Base-by-base conservation (phyloP, 1,284 basidiomycete species). In the Ceratobasidium sp. region DNA sequence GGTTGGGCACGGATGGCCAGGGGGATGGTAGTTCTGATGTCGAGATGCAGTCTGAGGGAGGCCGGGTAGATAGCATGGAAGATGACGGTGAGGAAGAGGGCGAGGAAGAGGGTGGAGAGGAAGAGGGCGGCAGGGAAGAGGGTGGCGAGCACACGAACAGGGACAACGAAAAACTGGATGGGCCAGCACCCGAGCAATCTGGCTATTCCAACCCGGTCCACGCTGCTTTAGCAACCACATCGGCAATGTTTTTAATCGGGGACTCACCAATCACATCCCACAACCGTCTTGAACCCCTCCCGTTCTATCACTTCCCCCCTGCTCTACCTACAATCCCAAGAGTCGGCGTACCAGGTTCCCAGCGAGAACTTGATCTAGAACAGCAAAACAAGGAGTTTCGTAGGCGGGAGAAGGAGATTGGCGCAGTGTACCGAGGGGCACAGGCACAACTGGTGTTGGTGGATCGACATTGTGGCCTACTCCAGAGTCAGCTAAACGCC, bases 61-160 rank as follows among this genome's bases (percentile, higher is more conserved):
- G 69, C 59, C n/a, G 58, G 54, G 13, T 18, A 50, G 5, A 58
- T 47, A 13, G 55, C 58, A 4, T n/a, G 7, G 49, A n/a, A 26
- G n/a, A 55, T 55, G 61, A 38, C 41, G 41, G 50, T 5, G 32
- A 28, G 21, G 14, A 52, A 32, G 72, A 28, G 16, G 23, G 30
- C 13, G 16, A 28, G 6, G 21, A 21, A 11, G 30, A 64, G 50
- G 59, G 44, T 35, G 14, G 14, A 50, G 58, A 64, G 32, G 59
- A 46, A n/a, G 70, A 28, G 30, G 54, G 70, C 46, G 47, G n/a
- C n/a, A 23, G n/a, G 9, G 52, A 18, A 26, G 70, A n/a, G n/a
- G 49, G 50, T 11, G 44, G 41, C 9, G 44, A 62, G n/a, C 21
- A 43, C 5, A 61, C 62, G 69, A 32, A 8, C n/a, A 6, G 21